Percentiles rank a stretch among this genome's conserved stretches.
Evolutionary conservation across 208 protist species (phyloP).

Genomic region (Trypanosoma scelopori): DNA sequence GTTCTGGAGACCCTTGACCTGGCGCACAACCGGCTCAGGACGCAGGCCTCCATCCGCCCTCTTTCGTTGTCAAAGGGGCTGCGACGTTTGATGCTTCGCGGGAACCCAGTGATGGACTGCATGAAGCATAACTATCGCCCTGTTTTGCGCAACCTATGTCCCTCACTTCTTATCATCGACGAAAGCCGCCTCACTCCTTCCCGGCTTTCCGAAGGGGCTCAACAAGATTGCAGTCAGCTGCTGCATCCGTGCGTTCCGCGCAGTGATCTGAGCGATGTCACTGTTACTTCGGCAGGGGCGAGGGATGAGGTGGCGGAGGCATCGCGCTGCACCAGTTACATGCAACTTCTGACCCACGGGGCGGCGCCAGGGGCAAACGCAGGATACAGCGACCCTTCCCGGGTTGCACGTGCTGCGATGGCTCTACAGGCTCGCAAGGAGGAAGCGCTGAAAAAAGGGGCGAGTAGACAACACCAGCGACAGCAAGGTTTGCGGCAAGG

Average conservation of each 20-base stretch:
- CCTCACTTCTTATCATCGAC: conserved; percentile 69
- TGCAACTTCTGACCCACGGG: conserved; percentile 71
- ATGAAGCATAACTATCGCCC: conserved; percentile 33
- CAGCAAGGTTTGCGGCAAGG: conserved; percentile 18
- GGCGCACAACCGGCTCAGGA: conserved; percentile 63
- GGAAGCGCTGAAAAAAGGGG: no score
- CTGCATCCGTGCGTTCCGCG: conserved; percentile 29
- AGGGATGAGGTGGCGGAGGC: conserved; percentile 7
- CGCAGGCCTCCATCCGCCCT: conserved; percentile 52
- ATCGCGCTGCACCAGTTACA: conserved; percentile 43
- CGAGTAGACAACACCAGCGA: background rate
- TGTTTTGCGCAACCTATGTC: conserved; percentile 82
- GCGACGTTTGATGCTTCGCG: conserved; percentile 64
- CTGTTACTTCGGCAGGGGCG: background rate
- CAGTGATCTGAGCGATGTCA: background rate
- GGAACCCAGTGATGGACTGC: conserved; percentile 68
- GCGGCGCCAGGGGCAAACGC: conserved; percentile 34
- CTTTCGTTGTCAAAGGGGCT: conserved; percentile 71
- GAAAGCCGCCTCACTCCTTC: conserved; percentile 49
- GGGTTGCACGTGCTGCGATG: conserved; percentile 36
- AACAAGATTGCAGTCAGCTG: conserved; percentile 30
- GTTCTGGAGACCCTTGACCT: conserved; percentile 89
- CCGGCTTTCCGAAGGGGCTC: conserved; percentile 40
- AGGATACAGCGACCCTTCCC: conserved; percentile 57
- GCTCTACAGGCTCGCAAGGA: conserved; percentile 23